Percentiles rank a stretch among this genome's conserved stretches.
phyloP scores from a whole-genome alignment of 208 protist species.

The Wallacemonas sp. region DNA sequence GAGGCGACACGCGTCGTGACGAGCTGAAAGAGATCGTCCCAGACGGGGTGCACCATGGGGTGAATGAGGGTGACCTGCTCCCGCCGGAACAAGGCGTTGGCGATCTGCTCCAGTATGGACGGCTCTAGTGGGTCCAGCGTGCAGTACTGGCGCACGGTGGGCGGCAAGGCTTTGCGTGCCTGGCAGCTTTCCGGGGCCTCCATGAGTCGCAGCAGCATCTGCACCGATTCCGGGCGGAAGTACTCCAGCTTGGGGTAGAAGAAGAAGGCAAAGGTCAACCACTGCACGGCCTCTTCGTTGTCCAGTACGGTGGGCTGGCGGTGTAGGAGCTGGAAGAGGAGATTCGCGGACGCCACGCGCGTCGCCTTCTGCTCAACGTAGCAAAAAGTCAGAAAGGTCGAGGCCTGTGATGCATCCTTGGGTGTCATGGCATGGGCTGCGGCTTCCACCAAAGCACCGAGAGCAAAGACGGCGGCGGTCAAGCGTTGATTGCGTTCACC shows the following conservation, averaged over 20 bases:
- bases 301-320: constrained; percentile 32
- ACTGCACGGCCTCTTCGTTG: constrained; percentile 59
- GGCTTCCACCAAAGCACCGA: constrained; percentile 50
- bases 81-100: constrained; percentile 82
- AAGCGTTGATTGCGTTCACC: constrained; percentile 88
- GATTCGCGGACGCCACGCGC: constrained; percentile 71
- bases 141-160: constrained; percentile 44
- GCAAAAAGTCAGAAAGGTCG: constrained; percentile 69
- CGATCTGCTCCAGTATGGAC: constrained; percentile 75
- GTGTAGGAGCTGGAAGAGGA: constrained; percentile 56
- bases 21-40: constrained; percentile 80
- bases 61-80: constrained; percentile 83
- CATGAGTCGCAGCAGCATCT: constrained; percentile 80
- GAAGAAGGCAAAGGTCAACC: constrained; percentile 85
- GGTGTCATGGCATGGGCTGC: constrained; percentile 31
- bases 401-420: constrained; percentile 41
- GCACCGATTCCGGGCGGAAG: constrained; percentile 84
- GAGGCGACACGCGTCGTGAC: constrained; percentile 58
- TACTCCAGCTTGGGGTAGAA: constrained; percentile 88
- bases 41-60: constrained; percentile 90
- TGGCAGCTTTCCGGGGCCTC: constrained; percentile 20
- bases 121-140: constrained; percentile 75
- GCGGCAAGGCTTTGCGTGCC: constrained; percentile 25
- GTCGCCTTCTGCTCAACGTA: constrained; percentile 87
- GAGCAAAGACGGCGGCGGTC: constrained; percentile 74